A percentile compares a stretch with the other conserved stretches of the same genome.
Conservation (phyloP, 768 basidiomycete genomes). For the Naganishia onofrii region DNA sequence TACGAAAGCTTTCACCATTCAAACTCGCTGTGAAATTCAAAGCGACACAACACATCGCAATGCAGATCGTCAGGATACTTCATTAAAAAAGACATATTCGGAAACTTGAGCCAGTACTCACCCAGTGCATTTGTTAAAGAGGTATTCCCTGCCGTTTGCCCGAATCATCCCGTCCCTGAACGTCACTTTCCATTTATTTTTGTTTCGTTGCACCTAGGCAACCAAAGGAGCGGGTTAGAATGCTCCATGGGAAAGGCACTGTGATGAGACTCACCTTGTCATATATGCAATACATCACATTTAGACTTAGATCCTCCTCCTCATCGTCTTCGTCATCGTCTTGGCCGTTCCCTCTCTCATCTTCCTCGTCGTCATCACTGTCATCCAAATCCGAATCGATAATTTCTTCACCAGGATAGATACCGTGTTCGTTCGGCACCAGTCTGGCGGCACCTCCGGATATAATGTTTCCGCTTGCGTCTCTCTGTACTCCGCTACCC, state of each 20-base stretch:
- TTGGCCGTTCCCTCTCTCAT: constrained; percentile 61
- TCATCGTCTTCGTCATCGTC: constrained; percentile 63
- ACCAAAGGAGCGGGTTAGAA: not conserved
- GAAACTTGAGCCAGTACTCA: constrained; percentile 53
- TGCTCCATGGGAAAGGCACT: too few relatives aligned
- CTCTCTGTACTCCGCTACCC: constrained; percentile 16
- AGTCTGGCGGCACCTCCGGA: constrained; percentile 17
- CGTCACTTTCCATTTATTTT: constrained; percentile 99
- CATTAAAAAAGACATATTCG: not conserved
- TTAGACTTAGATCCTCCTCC: constrained; percentile 63
- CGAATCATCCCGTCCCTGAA: constrained; percentile 97
- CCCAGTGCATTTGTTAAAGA: constrained; percentile 96
- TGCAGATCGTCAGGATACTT: not conserved
- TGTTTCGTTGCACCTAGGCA: constrained; percentile 87
- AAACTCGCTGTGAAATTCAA: not conserved
- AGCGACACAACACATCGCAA: not conserved
- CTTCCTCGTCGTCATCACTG: constrained; percentile 73
- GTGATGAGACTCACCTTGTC: constrained; percentile 72
- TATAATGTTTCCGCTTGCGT: constrained; percentile 18
- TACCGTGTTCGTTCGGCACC: constrained; percentile 50
- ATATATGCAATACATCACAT: constrained; percentile 97
- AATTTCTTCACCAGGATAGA: constrained; percentile 61
- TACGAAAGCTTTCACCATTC: constrained; percentile 1
- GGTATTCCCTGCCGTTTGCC: constrained; percentile 93
- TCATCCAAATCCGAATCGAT: constrained; percentile 98